These are phyloP conservation scores for Neurospora sp. DNA, from an alignment of 495 filamentous ascomycete species.

Conservation along the genomic window DNA sequence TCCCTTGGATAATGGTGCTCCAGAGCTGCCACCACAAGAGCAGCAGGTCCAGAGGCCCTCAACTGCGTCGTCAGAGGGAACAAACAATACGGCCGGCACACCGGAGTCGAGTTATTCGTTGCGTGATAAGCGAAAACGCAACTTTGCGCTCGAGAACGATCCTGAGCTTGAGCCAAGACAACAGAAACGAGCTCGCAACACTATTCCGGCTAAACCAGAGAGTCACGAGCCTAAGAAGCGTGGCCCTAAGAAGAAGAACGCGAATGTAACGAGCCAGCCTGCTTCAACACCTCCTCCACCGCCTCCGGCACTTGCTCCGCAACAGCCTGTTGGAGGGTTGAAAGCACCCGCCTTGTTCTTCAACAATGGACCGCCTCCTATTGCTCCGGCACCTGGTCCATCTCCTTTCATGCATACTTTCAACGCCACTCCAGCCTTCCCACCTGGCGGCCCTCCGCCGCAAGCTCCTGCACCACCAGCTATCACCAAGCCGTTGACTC, in stretches of 20 bases:
- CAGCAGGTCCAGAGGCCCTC: constrained; percentile 23
- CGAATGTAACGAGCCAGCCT: constrained; percentile 6
- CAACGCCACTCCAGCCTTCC: constrained; percentile 12
- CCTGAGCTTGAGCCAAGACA: constrained; percentile 17
- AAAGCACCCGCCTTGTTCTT: constrained; percentile 13
- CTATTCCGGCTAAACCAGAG: constrained; percentile 2
- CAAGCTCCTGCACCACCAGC: constrained; percentile 14
- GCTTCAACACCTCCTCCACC: constrained; percentile 12
- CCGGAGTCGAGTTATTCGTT: constrained; percentile 26
- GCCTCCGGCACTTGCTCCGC: constrained; percentile 7
- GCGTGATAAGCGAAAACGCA: constrained; percentile 27
- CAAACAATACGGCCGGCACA: constrained; percentile 19
- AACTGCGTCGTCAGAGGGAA: constrained; percentile 20
- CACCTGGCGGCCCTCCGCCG: constrained; percentile 7
- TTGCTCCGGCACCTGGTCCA: constrained; percentile 12
- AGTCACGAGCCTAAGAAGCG: constrained; percentile 10
- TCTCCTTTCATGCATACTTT: constrained; percentile 19
- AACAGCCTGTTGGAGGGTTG: constrained; percentile 8
- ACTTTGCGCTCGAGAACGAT: constrained; percentile 27
- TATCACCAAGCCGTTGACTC: constrained; percentile 23
- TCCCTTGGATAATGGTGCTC: neutral
- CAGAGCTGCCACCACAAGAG: constrained; percentile 3
- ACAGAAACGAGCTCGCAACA: constrained; percentile 10
- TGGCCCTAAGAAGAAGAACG: constrained; percentile 8
- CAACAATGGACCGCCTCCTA: constrained; percentile 7